Evolutionary conservation across 345 rosid species (phyloP).

Genomic region (Eucalyptus sideroxylon): DNA sequence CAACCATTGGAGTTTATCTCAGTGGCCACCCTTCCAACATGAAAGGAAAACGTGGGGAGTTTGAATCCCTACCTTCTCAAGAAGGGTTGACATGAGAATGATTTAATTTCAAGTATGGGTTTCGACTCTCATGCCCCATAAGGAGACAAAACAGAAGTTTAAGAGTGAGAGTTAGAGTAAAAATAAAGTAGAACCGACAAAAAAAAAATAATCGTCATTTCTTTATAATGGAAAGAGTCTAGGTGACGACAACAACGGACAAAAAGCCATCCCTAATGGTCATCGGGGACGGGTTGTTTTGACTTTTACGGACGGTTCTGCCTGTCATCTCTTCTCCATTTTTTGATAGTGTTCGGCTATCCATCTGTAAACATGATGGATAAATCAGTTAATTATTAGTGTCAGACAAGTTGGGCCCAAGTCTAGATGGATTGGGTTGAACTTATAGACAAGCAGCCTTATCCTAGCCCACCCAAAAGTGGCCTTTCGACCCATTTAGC

Average conservation of each 20-base stretch:
- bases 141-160: no score
- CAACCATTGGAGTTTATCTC: rapidly evolving
- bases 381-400: background rate
- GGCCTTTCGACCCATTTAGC: background rate
- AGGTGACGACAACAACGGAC: background rate
- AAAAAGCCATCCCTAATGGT: background rate
- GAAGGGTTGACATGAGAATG: no score
- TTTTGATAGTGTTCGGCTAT: background rate
- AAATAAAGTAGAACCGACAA: no score
- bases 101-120: no score
- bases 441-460: background rate
- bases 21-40: rapidly evolving
- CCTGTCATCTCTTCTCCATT: background rate
- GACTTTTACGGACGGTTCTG: background rate
- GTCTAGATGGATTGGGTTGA: background rate
- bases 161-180: no score
- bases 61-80: no score
- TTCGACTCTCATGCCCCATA: no score
- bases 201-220: background rate
- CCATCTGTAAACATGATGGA: background rate
- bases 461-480: background rate
- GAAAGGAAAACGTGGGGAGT: rapidly evolving
- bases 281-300: background rate
- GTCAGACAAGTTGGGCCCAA: background rate
- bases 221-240: background rate